A percentile compares a stretch with the other conserved stretches of the same genome.
phyloP scores from a whole-genome alignment of 768 basidiomycete species.

The Filobasidium wieringae region DNA sequence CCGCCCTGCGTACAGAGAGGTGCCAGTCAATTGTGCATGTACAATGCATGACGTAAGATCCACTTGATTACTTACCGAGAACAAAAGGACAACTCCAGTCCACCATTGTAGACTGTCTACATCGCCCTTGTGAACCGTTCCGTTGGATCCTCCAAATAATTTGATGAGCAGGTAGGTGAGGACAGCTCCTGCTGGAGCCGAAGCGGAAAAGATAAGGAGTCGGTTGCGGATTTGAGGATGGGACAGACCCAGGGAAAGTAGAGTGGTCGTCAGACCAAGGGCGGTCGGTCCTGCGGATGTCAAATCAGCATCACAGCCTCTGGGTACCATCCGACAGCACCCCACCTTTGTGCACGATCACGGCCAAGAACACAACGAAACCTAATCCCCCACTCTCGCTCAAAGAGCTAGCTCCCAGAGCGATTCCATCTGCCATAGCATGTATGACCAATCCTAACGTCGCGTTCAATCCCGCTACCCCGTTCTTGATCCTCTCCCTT shows the following conservation, averaged over 20 bases:
- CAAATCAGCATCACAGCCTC: conserved; percentile 15
- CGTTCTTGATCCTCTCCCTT: conserved; percentile 16
- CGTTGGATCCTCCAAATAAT: conserved; percentile 20
- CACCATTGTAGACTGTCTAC: conserved; percentile 43
- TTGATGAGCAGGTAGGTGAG: conserved; percentile 60
- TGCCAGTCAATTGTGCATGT: neutral
- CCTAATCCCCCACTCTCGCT: conserved; percentile 47
- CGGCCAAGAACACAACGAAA: conserved; percentile 75
- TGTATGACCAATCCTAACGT: conserved; percentile 80
- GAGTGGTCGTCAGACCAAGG: conserved; percentile 71
- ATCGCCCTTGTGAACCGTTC: conserved; percentile 18
- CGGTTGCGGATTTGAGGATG: conserved; percentile 59
- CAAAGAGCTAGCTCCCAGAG: conserved; percentile 57
- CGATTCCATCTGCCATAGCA: conserved; percentile 81
- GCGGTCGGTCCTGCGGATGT: conserved; percentile 64
- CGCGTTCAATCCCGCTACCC: conserved; percentile 51
- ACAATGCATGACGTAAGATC: neutral
- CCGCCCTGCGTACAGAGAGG: conserved; percentile 56
- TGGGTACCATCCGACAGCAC: neutral
- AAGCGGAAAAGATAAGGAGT: conserved; percentile 62
- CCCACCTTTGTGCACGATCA: conserved; percentile 78
- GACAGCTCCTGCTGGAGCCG: conserved; percentile 73
- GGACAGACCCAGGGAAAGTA: conserved; percentile 64
- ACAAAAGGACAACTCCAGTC: conserved; percentile 65
- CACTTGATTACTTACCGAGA: conserved; percentile 53